phyloP scores from a whole-genome alignment of 2,329 filamentous ascomycete genomes.

The Nemania bipapillata region DNA sequence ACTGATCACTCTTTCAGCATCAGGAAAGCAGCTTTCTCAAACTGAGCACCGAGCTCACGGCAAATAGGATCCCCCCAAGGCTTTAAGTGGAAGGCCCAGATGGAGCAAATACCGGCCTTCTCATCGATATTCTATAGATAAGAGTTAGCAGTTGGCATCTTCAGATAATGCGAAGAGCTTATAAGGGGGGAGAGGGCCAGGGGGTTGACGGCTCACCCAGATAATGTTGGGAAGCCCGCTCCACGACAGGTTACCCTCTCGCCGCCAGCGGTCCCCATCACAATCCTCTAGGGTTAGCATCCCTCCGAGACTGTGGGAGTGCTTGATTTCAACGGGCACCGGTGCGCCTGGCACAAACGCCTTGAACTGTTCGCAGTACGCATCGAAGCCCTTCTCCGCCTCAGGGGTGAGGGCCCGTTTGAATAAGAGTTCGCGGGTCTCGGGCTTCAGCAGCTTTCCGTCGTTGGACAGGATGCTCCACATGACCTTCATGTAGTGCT shows the following conservation, averaged over 20 bases:
- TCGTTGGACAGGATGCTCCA: constrained; percentile 62
- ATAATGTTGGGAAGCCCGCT: constrained; percentile 59
- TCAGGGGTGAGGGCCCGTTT: constrained; percentile 56
- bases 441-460: constrained; percentile 57
- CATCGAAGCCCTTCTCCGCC: constrained; percentile 42
- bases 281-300: constrained; percentile 34
- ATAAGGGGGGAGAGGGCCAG: too few species aligned
- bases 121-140: constrained; percentile 49
- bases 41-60: constrained; percentile 31
- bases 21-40: constrained; percentile 34
- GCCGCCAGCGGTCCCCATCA: constrained; percentile 37
- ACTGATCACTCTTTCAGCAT: constrained; percentile 30
- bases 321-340: constrained; percentile 50
- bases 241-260: constrained; percentile 37
- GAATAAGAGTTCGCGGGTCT: constrained; percentile 60
- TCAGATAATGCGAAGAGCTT: background rate
- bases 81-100: constrained; percentile 38
- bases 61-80: constrained; percentile 33
- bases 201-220: constrained; percentile 56
- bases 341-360: constrained; percentile 46
- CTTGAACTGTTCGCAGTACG: constrained; percentile 22
- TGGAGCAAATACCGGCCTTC: constrained; percentile 52
- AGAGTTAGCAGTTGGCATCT: constrained; percentile 35
- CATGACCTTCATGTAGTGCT: constrained; percentile 59
- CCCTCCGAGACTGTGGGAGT: constrained; percentile 46